Evolutionary conservation across 2,329 filamentous ascomycete genomes (phyloP).

Genomic region (Diaporthe citrichinensis): DNA sequence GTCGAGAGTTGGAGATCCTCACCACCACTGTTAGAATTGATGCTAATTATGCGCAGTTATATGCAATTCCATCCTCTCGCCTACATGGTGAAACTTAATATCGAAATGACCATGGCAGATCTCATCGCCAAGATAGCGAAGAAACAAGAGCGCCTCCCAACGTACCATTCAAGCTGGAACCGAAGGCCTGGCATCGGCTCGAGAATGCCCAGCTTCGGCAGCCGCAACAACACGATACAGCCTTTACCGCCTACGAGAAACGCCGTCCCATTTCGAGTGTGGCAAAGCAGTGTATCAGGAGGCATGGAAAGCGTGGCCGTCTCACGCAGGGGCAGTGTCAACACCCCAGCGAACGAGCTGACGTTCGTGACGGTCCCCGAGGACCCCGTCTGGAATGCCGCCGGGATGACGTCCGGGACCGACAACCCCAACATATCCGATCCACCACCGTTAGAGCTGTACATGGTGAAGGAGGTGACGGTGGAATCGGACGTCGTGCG

Average conservation of each 20-base stretch:
- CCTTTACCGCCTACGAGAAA: slow-evolving; percentile 19
- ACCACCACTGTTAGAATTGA: background rate
- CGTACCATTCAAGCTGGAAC: background rate
- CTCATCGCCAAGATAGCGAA: slow-evolving; percentile 55
- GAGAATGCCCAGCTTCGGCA: slow-evolving; percentile 1
- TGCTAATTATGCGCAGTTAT: slow-evolving; percentile 46
- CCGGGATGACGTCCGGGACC: background rate
- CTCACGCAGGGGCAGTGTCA: background rate
- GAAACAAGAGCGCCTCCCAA: slow-evolving; percentile 27
- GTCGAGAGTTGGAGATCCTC: background rate
- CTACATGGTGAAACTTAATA: slow-evolving; percentile 60
- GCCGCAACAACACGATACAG: slow-evolving; percentile 12
- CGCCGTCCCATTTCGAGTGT: slow-evolving; percentile 11
- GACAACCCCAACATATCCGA: background rate
- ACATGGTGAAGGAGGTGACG: slow-evolving; percentile 31
- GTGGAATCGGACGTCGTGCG: slow-evolving; percentile 21
- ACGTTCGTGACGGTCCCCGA: slow-evolving; percentile 7
- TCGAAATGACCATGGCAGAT: slow-evolving; percentile 63
- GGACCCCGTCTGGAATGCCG: background rate
- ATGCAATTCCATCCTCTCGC: slow-evolving; percentile 62
- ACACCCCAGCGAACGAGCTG: background rate
- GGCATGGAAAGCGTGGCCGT: slow-evolving; percentile 12
- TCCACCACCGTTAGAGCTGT: background rate
- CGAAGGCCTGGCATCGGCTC: background rate
- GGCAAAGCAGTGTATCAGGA: slow-evolving; percentile 9